Base-by-base conservation (phyloP, 75 land plant genomes). In the Cunninghamia lanceolata region DNA sequence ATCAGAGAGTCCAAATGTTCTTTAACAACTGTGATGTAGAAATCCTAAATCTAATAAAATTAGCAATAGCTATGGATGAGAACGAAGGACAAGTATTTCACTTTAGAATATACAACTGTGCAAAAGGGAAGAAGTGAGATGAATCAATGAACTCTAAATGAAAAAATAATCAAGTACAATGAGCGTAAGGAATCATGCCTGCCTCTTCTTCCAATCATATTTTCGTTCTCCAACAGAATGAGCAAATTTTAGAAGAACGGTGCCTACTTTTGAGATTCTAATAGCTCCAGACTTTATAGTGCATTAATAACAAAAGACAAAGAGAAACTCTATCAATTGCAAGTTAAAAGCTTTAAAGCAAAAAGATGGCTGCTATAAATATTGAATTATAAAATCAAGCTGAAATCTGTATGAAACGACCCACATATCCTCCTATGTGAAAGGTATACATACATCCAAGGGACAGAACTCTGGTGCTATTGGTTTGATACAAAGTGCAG, bases 181-280 rank as follows among this genome's bases (percentile, higher is more conserved):
- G 5, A 85, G 15, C 36, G 34, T 52, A 36, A 35, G 59, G 25
- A 17, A 71, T 2, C 8, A 43, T 35, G 93, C 97, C 93, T 94
- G 97, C 83, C 93, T 94, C 82, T 90, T 87, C 38, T 63, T 88
- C 97, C 97, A 95, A 91, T 95, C 97, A 89, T 95, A 95, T 81
- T 92, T 93, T 9, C 97, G 88, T 63, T 83, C 86, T 80, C 89
- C 93, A 36, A 86, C 53, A 0, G 94, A 93, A 82, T 96, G 97
- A 63, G 97, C 96, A 86, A 95, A 94, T 84, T 93, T 90, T 6
- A 95, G 93, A 34, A 92, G 30, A 35, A 95, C 87, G 70, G 78
- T 88, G 19, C 97, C 97, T 43, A 93, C 96, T 75, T 85, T 94
- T 39, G 93, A 88, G 28, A 95, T 36, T 68, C 90, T 92, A 68